These are phyloP conservation scores for Mrakia gelida DNA, from an alignment of 768 basidiomycete genomes.

Conservation along the genomic window DNA sequence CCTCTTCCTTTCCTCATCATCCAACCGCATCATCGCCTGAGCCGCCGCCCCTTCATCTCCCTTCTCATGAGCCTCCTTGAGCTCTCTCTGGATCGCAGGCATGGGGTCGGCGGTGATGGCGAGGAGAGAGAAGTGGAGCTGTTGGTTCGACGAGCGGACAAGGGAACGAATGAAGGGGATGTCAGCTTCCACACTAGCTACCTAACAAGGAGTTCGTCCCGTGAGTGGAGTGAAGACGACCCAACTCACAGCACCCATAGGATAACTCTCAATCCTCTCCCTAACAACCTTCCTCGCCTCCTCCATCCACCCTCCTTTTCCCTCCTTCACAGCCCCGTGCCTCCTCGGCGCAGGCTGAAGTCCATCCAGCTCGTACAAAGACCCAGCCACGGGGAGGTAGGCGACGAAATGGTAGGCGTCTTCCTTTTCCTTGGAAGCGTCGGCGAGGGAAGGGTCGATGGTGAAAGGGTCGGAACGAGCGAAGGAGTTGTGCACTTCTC, in stretches of 20 bases:
- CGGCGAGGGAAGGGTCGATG: constrained; percentile 69
- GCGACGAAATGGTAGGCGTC: constrained; percentile 98
- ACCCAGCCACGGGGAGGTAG: constrained; percentile 77
- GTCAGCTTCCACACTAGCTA: background rate
- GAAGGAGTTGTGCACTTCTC: constrained; percentile 85
- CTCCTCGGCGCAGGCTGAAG: constrained; percentile 71
- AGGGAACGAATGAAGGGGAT: background rate
- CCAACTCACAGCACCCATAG: constrained; percentile 68
- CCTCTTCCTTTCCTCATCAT: constrained; percentile 44
- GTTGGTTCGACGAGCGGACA: too few relatives aligned
- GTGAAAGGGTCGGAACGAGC: constrained; percentile 86
- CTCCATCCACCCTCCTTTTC: constrained; percentile 72
- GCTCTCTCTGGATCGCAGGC: constrained; percentile 51
- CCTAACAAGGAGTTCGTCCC: too few relatives aligned
- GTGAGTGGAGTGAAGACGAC: background rate
- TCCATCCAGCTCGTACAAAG: constrained; percentile 90
- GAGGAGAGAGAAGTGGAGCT: constrained; percentile 90
- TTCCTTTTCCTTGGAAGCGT: constrained; percentile 51
- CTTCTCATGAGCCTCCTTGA: constrained; percentile 44
- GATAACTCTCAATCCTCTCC: constrained; percentile 83
- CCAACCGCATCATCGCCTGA: constrained; percentile 45
- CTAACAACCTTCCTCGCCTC: constrained; percentile 63
- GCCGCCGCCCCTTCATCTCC: constrained; percentile 45
- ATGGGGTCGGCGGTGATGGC: constrained; percentile 79
- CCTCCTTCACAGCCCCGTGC: constrained; percentile 56